Evolutionary conservation across 257 asterid species (phyloP), one percentile per base, ranked within the genome.

Genomic region (Asclepias syriaca): DNA sequence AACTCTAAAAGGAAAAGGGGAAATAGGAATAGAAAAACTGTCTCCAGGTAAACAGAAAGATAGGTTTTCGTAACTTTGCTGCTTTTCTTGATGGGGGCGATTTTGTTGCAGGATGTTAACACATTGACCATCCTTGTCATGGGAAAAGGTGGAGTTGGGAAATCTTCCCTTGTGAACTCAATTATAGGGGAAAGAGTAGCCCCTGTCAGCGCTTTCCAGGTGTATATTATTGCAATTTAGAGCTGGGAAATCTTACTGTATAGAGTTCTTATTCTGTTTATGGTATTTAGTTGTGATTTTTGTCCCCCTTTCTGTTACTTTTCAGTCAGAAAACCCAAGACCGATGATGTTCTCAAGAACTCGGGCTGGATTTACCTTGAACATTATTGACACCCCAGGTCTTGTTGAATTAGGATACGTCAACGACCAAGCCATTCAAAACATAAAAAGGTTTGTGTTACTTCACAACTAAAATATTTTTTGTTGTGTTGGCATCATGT

Each of bases 121-220:
- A 85, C 96, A 16, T 68, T 95, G 85, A 95, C 98, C 13, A 80
- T 95, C 77, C 91, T 95, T 68, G 96, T 95, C 70, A 88, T 92
- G 97, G 99, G 99, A 72, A 95, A 95, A 87, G 92, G 98, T 0
- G 99, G 99, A 65, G 98, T 95, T 71, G 99, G 99, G 61, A 95
- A 95, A 83, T 95, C 99, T 50, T 95, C 99, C 51, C 87, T 94
- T 7, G 86, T 95, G 76, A 95, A 95, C 76, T 95, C 99, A 24
- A 85, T 95, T 55, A 74, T 95, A 6, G 97, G 97, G 43, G 99
- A 95, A 75, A 88, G 97, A 83, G 96, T 85, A 69, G 98, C 90
- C 65, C 77, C 97, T 77, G 92, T 89, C 74, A 87, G 99, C 78
- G 97, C 98, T 80, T 95, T 95, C 74, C 98, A 92, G 98, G 99